Evolutionary conservation across 1,284 basidiomycete species (phyloP).

Genomic region (Apiotrichum akiyoshidainum): DNA sequence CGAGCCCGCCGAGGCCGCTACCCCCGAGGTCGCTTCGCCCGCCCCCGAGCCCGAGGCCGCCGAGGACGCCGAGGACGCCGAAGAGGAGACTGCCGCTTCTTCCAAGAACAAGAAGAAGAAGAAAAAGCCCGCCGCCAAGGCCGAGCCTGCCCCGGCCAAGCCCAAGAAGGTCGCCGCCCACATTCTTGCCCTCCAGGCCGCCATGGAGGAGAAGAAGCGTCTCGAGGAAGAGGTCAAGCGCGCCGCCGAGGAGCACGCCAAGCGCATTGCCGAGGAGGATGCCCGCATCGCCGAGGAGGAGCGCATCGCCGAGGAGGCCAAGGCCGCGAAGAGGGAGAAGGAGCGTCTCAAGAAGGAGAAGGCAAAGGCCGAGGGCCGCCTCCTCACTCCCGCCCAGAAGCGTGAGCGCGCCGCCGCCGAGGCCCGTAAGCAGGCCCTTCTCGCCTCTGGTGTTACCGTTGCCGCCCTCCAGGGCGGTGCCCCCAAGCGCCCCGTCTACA

Average conservation of each 20-base stretch:
- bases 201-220: slow-evolving; percentile 85
- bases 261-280: slow-evolving; percentile 77
- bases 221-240: slow-evolving; percentile 73
- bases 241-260: slow-evolving; percentile 67
- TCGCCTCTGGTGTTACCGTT: slow-evolving; percentile 79
- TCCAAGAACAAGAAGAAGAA: slow-evolving; percentile 80
- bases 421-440: slow-evolving; percentile 82
- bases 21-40: slow-evolving; percentile 21
- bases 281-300: slow-evolving; percentile 72
- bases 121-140: slow-evolving; percentile 75
- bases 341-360: slow-evolving; percentile 73
- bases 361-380: slow-evolving; percentile 83
- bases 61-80: slow-evolving; percentile 52
- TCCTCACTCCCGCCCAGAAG: slow-evolving; percentile 94
- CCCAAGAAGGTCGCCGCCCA: slow-evolving; percentile 66
- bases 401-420: slow-evolving; percentile 89
- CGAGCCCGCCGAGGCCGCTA: slow-evolving; percentile 12
- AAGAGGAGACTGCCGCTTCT: slow-evolving; percentile 55
- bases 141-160: slow-evolving; percentile 54
- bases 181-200: slow-evolving; percentile 65
- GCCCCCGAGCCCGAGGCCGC: slow-evolving; percentile 31
- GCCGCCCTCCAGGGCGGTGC: slow-evolving; percentile 67
- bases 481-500: slow-evolving; percentile 62
- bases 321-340: slow-evolving; percentile 78
- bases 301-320: slow-evolving; percentile 71